phyloP scores from a whole-genome alignment of 306 rosid species.

The Pyrus betulifolia region DNA sequence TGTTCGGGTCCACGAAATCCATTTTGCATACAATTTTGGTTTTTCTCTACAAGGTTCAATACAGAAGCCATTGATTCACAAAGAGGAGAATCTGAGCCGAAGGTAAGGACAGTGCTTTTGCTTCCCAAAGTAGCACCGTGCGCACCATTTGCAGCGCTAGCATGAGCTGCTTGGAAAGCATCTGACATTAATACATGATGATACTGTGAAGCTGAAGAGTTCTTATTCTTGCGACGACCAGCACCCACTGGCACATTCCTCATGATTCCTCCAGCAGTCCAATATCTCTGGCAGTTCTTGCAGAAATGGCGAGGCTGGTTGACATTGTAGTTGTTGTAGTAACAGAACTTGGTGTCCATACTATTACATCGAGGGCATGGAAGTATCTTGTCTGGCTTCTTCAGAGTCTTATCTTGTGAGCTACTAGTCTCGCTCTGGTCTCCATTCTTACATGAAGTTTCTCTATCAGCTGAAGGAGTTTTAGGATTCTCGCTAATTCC shows the following conservation, averaged over 20 bases:
- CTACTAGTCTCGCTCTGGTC: constrained; percentile 46
- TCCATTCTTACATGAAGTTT: constrained; percentile 33
- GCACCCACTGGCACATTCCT: constrained; percentile 79
- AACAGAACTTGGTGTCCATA: constrained; percentile 86
- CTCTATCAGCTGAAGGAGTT: constrained; percentile 44
- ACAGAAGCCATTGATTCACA: constrained; percentile 57
- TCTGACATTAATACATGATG: constrained; percentile 43
- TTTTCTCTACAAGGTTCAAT: constrained; percentile 41
- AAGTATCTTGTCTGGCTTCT: constrained; percentile 67
- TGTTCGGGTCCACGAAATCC: constrained; percentile 35
- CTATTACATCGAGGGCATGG: constrained; percentile 87
- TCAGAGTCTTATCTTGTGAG: constrained; percentile 44
- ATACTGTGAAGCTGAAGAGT: constrained; percentile 31
- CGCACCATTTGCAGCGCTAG: constrained; percentile 30
- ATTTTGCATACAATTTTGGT: constrained; percentile 22
- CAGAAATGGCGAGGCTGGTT: constrained; percentile 90
- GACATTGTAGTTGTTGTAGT: constrained; percentile 79
- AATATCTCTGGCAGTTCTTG: constrained; percentile 84
- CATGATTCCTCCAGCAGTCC: constrained; percentile 93
- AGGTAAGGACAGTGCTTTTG: constrained; percentile 42
- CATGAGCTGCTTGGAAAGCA: constrained; percentile 30
- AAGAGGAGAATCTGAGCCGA: constrained; percentile 59
- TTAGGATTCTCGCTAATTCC: constrained; percentile 35
- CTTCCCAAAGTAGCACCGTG: constrained; percentile 32
- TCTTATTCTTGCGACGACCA: constrained; percentile 86